phyloP scores from a whole-genome alignment of 2,329 filamentous ascomycete genomes.

The Zasmidium cellare region DNA sequence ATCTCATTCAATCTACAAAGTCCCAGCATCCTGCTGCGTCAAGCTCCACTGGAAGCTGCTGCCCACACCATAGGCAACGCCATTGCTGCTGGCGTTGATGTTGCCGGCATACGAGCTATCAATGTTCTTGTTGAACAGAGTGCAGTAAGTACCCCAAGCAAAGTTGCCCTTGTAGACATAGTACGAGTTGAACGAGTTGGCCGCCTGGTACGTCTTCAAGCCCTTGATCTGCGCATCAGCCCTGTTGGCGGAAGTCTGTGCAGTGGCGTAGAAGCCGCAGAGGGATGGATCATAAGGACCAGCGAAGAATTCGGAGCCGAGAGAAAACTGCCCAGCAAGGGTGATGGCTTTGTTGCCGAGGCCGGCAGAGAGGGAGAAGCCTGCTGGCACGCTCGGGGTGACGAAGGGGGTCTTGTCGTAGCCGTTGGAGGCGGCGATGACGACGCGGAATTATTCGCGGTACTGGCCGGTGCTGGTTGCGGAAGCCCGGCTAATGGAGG shows the following conservation, averaged over 20 bases:
- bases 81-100: slow-evolving; percentile 8
- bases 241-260: slow-evolving; percentile 25
- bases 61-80: slow-evolving; percentile 11
- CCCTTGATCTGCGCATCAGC: slow-evolving; percentile 17
- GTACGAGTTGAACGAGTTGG: slow-evolving; percentile 30
- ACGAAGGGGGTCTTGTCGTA: slow-evolving; percentile 30
- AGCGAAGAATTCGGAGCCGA: slow-evolving; percentile 27
- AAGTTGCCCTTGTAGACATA: slow-evolving; percentile 27
- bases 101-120: slow-evolving; percentile 16
- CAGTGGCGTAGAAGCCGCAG: slow-evolving; percentile 27
- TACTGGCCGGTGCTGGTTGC: slow-evolving; percentile 30
- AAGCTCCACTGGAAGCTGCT: slow-evolving; percentile 11
- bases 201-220: slow-evolving; percentile 21
- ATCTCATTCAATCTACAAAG: neutral
- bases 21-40: slow-evolving; percentile 1
- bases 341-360: slow-evolving; percentile 27
- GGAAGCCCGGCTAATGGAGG: slow-evolving; percentile 25
- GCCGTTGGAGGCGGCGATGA: slow-evolving; percentile 32
- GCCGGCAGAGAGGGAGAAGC: slow-evolving; percentile 34
- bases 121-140: slow-evolving; percentile 22
- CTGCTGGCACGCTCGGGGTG: slow-evolving; percentile 20
- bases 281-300: slow-evolving; percentile 27
- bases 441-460: slow-evolving; percentile 28
- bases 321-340: slow-evolving; percentile 20
- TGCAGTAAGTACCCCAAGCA: slow-evolving; percentile 29